Conservation (phyloP, 2,329 filamentous ascomycete species). For the Trichophyton schoenleinii region DNA sequence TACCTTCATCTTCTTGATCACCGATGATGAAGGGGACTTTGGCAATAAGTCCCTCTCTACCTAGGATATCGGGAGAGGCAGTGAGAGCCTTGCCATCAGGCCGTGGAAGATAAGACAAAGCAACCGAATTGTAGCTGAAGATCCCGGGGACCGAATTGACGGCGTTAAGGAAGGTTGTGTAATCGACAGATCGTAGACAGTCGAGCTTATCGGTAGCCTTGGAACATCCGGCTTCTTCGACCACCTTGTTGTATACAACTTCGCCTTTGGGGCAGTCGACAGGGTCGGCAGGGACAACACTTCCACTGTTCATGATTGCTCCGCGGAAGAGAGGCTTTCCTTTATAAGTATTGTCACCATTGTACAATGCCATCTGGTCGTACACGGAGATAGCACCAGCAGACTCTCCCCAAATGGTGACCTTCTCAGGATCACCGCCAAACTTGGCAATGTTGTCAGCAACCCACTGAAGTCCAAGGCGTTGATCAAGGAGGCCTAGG, state of each 20-base stretch:
- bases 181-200: conserved; percentile 40
- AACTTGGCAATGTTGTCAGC: conserved; percentile 65
- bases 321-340: conserved; percentile 61
- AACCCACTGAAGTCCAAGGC: conserved; percentile 61
- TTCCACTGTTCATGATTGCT: conserved; percentile 67
- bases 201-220: conserved; percentile 29
- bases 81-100: conserved; percentile 55
- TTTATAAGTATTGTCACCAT: conserved; percentile 62
- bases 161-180: conserved; percentile 44
- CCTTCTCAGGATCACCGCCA: conserved; percentile 64
- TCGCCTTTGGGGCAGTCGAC: conserved; percentile 57
- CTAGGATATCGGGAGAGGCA: conserved; percentile 49
- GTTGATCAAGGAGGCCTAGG: conserved; percentile 59
- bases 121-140: conserved; percentile 54
- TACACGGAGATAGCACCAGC: conserved; percentile 61
- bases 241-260: conserved; percentile 38
- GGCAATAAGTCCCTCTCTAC: conserved; percentile 14
- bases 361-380: conserved; percentile 63
- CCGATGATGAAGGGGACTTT: conserved; percentile 4
- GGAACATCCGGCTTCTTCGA: conserved; percentile 37
- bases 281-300: conserved; percentile 46
- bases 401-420: conserved; percentile 68
- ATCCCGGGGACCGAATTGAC: conserved; percentile 58
- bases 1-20: conserved; percentile 35
- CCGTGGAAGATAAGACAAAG: conserved; percentile 61